Conservation (phyloP, 108 stramenopile species). For the Thalassiosira profunda region DNA sequence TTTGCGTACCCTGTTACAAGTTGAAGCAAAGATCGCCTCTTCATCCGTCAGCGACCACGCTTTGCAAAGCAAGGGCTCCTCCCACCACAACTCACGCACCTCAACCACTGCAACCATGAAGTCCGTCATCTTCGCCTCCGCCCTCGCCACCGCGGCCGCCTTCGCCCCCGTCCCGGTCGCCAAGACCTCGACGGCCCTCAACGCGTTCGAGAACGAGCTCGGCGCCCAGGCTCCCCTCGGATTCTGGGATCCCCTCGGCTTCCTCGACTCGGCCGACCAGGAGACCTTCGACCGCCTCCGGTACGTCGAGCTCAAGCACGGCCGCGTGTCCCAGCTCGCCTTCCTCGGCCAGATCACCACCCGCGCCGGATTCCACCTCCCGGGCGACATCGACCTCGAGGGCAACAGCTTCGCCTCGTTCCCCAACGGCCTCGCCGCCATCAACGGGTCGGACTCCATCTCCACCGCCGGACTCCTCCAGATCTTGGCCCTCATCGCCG, state of each 20-base stretch:
- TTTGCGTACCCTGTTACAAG: too few species aligned
- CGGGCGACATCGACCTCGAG: slow-evolving; percentile 62
- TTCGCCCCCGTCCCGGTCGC: slow-evolving; percentile 69
- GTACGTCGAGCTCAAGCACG: slow-evolving; percentile 93
- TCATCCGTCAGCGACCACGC: too few species aligned
- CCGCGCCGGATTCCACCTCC: slow-evolving; percentile 49
- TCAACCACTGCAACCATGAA: slow-evolving; percentile 57
- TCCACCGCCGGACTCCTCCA: slow-evolving; percentile 26
- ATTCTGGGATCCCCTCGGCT: slow-evolving; percentile 75
- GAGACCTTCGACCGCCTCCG: slow-evolving; percentile 75
- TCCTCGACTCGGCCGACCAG: slow-evolving; percentile 57
- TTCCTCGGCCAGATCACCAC: slow-evolving; percentile 86
- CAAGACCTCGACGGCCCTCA: slow-evolving; percentile 54
- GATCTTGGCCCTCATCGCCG: slow-evolving; percentile 31
- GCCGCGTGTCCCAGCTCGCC: slow-evolving; percentile 92
- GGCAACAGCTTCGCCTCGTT: slow-evolving; percentile 69
- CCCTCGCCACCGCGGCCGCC: slow-evolving; percentile 72
- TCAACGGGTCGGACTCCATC: slow-evolving; percentile 41
- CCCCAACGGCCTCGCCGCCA: slow-evolving; percentile 65
- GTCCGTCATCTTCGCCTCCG: slow-evolving; percentile 65
- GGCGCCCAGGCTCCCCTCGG: slow-evolving; percentile 69
- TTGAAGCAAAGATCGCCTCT: too few species aligned
- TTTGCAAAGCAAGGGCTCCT: too few species aligned
- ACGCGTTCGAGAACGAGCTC: slow-evolving; percentile 64
- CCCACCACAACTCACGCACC: too few species aligned